phyloP scores from a whole-genome alignment of 192 early-diverging fungal genomes.

The Coemansia sp. region DNA sequence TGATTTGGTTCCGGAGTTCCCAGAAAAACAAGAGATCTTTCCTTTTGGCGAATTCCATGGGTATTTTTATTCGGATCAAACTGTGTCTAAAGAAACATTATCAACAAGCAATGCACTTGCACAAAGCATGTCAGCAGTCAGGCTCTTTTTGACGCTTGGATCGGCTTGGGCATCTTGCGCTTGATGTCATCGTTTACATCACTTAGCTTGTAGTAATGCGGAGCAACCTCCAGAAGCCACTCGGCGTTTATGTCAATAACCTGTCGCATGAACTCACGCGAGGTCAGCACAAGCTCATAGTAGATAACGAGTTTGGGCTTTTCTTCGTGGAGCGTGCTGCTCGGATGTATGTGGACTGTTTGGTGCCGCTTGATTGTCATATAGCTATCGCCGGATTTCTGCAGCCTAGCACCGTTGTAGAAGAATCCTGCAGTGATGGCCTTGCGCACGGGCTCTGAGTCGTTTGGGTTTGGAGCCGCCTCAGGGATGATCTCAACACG shows the following conservation, averaged over 20 bases:
- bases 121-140: not conserved
- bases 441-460: slow-evolving; percentile 88
- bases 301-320: slow-evolving; percentile 89
- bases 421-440: slow-evolving; percentile 94
- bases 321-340: slow-evolving; percentile 73
- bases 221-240: slow-evolving; percentile 80
- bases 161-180: slow-evolving; percentile 52
- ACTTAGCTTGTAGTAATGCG: slow-evolving; percentile 88
- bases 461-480: slow-evolving; percentile 79
- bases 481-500: slow-evolving; percentile 84
- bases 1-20: too few relatives aligned
- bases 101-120: too few relatives aligned
- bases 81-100: too few relatives aligned
- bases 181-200: slow-evolving; percentile 63
- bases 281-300: slow-evolving; percentile 90
- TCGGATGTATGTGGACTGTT: slow-evolving; percentile 92
- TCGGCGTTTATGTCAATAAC: slow-evolving; percentile 87
- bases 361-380: slow-evolving; percentile 87
- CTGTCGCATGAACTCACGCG: slow-evolving; percentile 94
- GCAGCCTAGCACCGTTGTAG: slow-evolving; percentile 85
- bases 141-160: slow-evolving; percentile 11
- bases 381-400: slow-evolving; percentile 88
- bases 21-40: too few relatives aligned
- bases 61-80: too few relatives aligned
- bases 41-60: too few relatives aligned